Base-by-base conservation (phyloP, 1,139 yeast genomes). In the Diutina scorzettiae region DNA sequence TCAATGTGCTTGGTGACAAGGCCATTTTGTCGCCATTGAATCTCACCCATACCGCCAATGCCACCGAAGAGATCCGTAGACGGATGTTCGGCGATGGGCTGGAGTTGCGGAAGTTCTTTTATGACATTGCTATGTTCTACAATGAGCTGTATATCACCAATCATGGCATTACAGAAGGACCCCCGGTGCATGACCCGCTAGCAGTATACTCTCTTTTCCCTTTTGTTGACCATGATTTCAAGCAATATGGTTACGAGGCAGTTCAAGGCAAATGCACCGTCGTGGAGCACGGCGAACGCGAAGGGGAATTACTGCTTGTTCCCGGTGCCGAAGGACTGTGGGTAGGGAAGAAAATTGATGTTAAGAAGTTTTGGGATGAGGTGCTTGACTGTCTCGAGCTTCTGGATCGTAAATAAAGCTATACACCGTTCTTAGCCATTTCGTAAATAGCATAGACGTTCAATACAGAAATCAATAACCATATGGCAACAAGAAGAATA, bases 161-260 rank as follows among this genome's bases (percentile, higher is more conserved):
- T n/a, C 69, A 66, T 50, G 73, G 70, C 16, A 21, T 2, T 68
- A 71, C 48, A 52, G 46, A 3, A 51, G 93, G 94, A 0, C 91
- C 94, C 1, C 89, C 93, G 1, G 69, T 84, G 1, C 95, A 86
- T 57, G 95, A 85, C 54, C 93, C 95, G 0, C 60, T 83, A 39
- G 85, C 95, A 0, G 64, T 83, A 3, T 77, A 72, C 42, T 74
- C 75, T 0, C 54, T 82, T 21, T 56, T 82, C 37, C 76, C 80
- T 3, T 51, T 71, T 25, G 61, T 63, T 33, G 58, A 34, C 17
- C 7, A 34, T 21, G 39, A 34, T 23, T 34, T 34, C 14, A n/a
- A n/a, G 5, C 2, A 16, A 5, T 34, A 23, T 16, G 39, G 39
- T 3, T 34, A 23, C 20, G 19, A 34, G 5, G 39, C 28, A 7